Evolutionary conservation across 495 filamentous ascomycete genomes (phyloP), one percentile per base, ranked within the genome.

Genomic region (Lophiostoma macrostomum): DNA sequence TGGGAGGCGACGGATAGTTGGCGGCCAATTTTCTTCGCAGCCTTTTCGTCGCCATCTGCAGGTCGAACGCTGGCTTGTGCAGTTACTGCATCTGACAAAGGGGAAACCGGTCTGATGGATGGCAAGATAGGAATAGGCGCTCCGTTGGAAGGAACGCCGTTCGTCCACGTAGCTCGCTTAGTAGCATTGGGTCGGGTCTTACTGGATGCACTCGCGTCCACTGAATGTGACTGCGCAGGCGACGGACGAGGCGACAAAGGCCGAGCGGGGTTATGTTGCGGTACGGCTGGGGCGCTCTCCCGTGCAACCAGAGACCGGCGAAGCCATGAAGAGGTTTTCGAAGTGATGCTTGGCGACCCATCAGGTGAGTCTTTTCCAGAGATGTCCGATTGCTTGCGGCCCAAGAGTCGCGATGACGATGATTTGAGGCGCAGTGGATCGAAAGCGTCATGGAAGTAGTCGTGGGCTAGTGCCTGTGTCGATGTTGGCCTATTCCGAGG

Each of bases 61-160:
- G 61, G 59, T 24, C 74, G 61, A 1, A 72, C 74, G 34, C 80
- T 80, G 19, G 87, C 91, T 70, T 96, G 91, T 1, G 91, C 94
- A 24, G 87, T 95, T 18, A 96, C 89, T 14, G 87, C 82, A 67
- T 95, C 88, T 4, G 90, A 95, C 32, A 99, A 68, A 18, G 93
- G 93, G 6, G 93, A 96, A 18, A 97, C 89, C 16, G 94, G 94
- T 38, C 87, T 83, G 43, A 99, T 97, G 5, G 94, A 95, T 16
- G 94, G 94, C 31, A 99, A 75, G 54, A 99, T 99, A 16, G 90
- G 93, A 84, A 99, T 99, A 4, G 94, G 94, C 32, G 93, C 91
- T 25, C 84, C 87, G 65, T 87, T 94, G 5, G 85, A 81, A 13
- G 76, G 76, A 16, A 67, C 62, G 5, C 85, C 84, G 66, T 85